phyloP scores from a whole-genome alignment of 2,329 filamentous ascomycete genomes.

The Diplodia scrobiculata region DNA sequence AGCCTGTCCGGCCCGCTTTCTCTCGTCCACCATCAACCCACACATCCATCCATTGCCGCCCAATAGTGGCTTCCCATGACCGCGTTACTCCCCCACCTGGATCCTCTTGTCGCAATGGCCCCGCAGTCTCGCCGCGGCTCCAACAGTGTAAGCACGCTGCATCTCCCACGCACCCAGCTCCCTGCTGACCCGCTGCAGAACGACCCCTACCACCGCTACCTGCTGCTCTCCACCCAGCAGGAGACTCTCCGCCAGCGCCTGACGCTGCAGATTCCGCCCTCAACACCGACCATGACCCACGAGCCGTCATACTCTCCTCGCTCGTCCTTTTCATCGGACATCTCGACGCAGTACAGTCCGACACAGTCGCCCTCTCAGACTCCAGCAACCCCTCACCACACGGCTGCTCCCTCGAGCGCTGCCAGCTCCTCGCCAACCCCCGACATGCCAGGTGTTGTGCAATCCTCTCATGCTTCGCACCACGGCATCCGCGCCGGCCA shows the following conservation, averaged over 20 bases:
- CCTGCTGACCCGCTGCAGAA: conserved; percentile 30
- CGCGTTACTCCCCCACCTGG: conserved; percentile 3
- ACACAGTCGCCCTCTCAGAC: conserved; percentile 33
- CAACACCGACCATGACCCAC: conserved; percentile 29
- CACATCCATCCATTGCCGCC: neutral
- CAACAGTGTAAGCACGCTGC: conserved; percentile 14
- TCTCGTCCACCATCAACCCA: neutral
- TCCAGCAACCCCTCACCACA: conserved; percentile 16
- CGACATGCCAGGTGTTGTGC: conserved; percentile 20
- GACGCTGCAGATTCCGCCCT: conserved; percentile 42
- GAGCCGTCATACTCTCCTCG: conserved; percentile 42
- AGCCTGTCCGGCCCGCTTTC: neutral
- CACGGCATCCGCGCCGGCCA: conserved; percentile 30
- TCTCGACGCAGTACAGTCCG: conserved; percentile 32
- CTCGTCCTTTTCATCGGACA: conserved; percentile 31
- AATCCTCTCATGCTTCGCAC: conserved; percentile 3
- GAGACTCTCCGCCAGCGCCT: conserved; percentile 46
- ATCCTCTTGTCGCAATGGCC: conserved; percentile 20
- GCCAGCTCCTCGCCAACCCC: conserved; percentile 21
- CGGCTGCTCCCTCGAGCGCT: conserved; percentile 9
- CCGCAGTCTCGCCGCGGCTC: conserved; percentile 22
- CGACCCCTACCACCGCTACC: conserved; percentile 46
- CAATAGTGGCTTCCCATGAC: conserved; percentile 9
- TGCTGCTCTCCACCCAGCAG: conserved; percentile 47
- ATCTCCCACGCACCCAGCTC: neutral